Conservation (phyloP, 352 stramenopile genomes). For the Peronospora tabacina region DNA sequence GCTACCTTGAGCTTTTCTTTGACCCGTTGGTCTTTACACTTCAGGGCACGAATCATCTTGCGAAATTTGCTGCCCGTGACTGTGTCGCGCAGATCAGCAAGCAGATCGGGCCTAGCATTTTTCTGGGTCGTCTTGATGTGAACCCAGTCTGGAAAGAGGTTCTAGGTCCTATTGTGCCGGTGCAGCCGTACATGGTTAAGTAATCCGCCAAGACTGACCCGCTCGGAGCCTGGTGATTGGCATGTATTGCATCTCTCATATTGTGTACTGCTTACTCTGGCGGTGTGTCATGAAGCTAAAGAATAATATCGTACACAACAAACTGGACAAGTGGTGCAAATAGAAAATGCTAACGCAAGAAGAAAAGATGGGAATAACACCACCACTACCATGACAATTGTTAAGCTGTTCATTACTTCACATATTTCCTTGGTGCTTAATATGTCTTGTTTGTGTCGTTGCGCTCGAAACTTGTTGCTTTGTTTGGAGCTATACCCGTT, state of each 20-base stretch:
- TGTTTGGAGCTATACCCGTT: no score
- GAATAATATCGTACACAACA: neutral
- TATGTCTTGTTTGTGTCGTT: no score
- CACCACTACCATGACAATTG: no score
- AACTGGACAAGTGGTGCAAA: neutral
- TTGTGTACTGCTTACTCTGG: conserved; percentile 1
- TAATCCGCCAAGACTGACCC: neutral
- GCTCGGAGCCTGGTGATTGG: neutral
- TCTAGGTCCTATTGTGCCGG: conserved; percentile 39
- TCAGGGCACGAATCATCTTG: conserved; percentile 58
- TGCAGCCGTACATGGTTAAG: conserved; percentile 30
- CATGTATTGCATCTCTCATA: conserved; percentile 1
- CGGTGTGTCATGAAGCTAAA: neutral
- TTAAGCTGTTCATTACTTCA: no score
- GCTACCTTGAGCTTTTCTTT: conserved; percentile 79
- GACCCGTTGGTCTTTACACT: conserved; percentile 76
- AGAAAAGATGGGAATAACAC: no score
- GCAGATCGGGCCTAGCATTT: conserved; percentile 79
- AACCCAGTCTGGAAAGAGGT: conserved; percentile 53
- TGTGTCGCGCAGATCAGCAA: conserved; percentile 68
- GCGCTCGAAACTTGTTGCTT: no score
- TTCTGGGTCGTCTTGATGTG: conserved; percentile 64
- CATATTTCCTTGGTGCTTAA: no score
- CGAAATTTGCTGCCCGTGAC: conserved; percentile 62
- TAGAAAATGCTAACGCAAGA: no score